Percentiles rank a stretch among this genome's conserved stretches.
phyloP scores from a whole-genome alignment of 352 stramenopile genomes.

The Globisporangium nunn region DNA sequence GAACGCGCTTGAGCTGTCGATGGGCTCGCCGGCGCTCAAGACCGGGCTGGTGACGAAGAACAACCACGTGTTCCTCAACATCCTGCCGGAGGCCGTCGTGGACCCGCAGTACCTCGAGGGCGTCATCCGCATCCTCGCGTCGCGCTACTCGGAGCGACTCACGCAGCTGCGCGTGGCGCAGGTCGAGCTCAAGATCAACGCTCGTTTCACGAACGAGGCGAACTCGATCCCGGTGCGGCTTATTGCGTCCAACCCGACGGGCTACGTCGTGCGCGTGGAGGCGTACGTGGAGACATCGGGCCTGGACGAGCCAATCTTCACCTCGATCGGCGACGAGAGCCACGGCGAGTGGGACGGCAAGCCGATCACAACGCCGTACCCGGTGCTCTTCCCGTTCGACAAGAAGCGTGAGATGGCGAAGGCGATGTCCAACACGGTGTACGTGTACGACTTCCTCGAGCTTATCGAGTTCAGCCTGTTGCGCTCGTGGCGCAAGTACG shows the following conservation, averaged over 20 bases:
- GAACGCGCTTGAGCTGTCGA: constrained; percentile 94
- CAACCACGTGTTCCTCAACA: constrained; percentile 99
- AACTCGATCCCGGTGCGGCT: constrained; percentile 95
- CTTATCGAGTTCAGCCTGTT: constrained; percentile 96
- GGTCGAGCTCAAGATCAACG: constrained; percentile 97
- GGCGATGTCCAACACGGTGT: constrained; percentile 97
- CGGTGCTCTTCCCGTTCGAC: constrained; percentile 94
- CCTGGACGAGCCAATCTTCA: constrained; percentile 83
- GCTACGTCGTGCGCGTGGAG: constrained; percentile 98
- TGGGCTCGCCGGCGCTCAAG: constrained; percentile 85
- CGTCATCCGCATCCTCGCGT: constrained; percentile 90
- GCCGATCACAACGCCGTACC: constrained; percentile 95
- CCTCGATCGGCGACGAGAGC: constrained; percentile 82
- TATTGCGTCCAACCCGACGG: constrained; percentile 96
- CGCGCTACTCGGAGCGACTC: constrained; percentile 86
- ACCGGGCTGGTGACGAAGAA: constrained; percentile 83
- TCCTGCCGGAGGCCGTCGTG: constrained; percentile 92
- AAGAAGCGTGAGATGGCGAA: constrained; percentile 88
- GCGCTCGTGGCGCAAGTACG: constrained; percentile 90
- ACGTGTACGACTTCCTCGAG: constrained; percentile 99
- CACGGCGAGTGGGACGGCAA: constrained; percentile 93
- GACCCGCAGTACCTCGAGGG: constrained; percentile 95
- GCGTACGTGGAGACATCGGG: constrained; percentile 97
- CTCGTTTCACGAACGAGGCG: constrained; percentile 88
- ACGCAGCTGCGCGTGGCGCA: constrained; percentile 91